Evolutionary conservation across 768 basidiomycete genomes (phyloP).

Genomic region (Pleurotus platypus): DNA sequence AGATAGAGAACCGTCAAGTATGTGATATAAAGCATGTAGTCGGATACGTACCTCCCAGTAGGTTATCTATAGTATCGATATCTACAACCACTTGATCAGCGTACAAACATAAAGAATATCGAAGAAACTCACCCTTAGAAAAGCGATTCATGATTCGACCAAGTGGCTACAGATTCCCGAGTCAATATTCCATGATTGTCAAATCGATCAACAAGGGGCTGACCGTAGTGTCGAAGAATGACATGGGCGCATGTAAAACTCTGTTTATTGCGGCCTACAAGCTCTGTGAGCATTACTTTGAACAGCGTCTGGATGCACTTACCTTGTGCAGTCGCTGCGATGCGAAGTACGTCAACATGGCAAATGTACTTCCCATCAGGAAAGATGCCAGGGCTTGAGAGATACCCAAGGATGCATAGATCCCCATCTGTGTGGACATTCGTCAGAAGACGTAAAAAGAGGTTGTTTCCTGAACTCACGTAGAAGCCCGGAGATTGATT

Average conservation of each 20-base stretch:
- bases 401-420: conserved; percentile 12
- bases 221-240: conserved; percentile 83
- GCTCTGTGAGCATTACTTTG: neutral
- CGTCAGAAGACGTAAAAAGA: neutral
- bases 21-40: neutral
- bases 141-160: conserved; percentile 92
- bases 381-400: conserved; percentile 11
- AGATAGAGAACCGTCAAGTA: neutral
- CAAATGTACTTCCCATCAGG: conserved; percentile 12
- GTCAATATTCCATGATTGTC: conserved; percentile 3
- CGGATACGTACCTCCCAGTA: conserved; percentile 46
- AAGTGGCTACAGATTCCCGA: conserved; percentile 44
- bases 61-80: conserved; percentile 78
- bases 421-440: conserved; percentile 9
- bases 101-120: neutral
- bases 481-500: conserved; percentile 63
- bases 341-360: conserved; percentile 10
- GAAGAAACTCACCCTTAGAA: conserved; percentile 54
- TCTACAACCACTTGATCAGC: conserved; percentile 32
- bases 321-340: conserved; percentile 4
- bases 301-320: neutral
- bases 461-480: conserved; percentile 33
- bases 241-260: conserved; percentile 84
- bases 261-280: conserved; percentile 56
- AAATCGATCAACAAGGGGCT: neutral